Conservation (phyloP, 1,284 basidiomycete genomes). For the Moesziomyces globuligerus region DNA sequence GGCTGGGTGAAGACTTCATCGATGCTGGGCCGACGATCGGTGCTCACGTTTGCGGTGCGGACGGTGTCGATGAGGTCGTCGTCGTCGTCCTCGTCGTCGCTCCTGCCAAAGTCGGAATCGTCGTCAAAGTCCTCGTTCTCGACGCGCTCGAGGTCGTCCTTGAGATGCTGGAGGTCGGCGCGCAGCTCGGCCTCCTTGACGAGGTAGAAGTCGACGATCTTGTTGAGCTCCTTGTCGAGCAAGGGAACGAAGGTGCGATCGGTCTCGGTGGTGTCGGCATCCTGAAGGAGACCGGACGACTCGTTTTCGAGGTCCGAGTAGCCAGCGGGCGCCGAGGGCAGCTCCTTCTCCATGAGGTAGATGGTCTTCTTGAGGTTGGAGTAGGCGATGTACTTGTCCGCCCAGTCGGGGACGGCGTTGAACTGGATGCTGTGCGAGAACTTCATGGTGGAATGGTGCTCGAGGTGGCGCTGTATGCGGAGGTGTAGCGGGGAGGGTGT, state of each 20-base stretch:
- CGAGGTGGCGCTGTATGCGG: slow-evolving; percentile 15
- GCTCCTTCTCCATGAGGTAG: slow-evolving; percentile 64
- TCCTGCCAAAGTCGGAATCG: slow-evolving; percentile 73
- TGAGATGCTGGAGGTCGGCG: slow-evolving; percentile 46
- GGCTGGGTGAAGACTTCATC: slow-evolving; percentile 52
- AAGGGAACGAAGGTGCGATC: slow-evolving; percentile 69
- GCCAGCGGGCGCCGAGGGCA: slow-evolving; percentile 30
- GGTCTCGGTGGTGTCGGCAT: slow-evolving; percentile 48
- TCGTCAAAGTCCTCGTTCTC: slow-evolving; percentile 70
- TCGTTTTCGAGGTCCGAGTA: slow-evolving; percentile 58
- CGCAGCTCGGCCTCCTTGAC: slow-evolving; percentile 71
- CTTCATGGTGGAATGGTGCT: slow-evolving; percentile 38
- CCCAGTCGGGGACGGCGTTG: slow-evolving; percentile 93
- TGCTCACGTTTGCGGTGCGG: slow-evolving; percentile 37
- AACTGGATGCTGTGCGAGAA: slow-evolving; percentile 82
- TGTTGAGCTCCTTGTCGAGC: slow-evolving; percentile 83
- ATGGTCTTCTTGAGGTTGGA: slow-evolving; percentile 67
- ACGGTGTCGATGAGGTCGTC: slow-evolving; percentile 51
- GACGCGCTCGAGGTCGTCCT: slow-evolving; percentile 52
- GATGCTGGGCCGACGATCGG: slow-evolving; percentile 55
- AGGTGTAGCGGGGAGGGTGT: slow-evolving; percentile 9
- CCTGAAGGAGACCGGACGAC: slow-evolving; percentile 50
- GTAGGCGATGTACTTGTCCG: slow-evolving; percentile 82
- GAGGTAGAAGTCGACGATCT: slow-evolving; percentile 84
- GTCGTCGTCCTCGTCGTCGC: slow-evolving; percentile 72